Evolutionary conservation across 2,329 filamentous ascomycete genomes (phyloP), one percentile per base, ranked within the genome.

Genomic region (Xylaria sp.): DNA sequence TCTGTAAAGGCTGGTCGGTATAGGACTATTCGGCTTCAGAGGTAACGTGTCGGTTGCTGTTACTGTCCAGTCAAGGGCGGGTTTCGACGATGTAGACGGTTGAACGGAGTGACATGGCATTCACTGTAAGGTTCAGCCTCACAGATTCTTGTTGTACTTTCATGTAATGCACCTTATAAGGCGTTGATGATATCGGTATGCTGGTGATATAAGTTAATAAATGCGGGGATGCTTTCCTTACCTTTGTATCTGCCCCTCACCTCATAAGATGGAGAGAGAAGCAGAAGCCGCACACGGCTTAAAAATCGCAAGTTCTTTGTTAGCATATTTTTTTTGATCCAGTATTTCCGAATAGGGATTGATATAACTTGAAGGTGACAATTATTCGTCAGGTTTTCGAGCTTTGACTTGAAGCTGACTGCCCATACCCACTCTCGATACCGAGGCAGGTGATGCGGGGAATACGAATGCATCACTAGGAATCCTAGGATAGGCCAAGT

Each of bases 371-470:
- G 13, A 48, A 53, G 28, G 26, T 17, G 15, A 31, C 6, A 51
- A 31, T 28, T 51, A 31, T 17, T 31, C 7, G 26, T 51, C 28
- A 13, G n/a, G 23, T 51, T 49, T 51, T 11, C 48, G 48, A 31
- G 15, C 6, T 51, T 26, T 48, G 48, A 33, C n/a, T 48, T 23
- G 10, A 46, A 11, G 53, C 53, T 6, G 33, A 51, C 7, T 42
- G n/a, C 40, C 49, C 46, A 44, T 58, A 59, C 38, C 59, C 36
- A 44, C 54, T 31, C 5, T 28, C 40, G 20, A 36, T 33, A 49
- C 64, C 58, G 51, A 40, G n/a, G 58, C 54, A 23, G n/a, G 5
- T 38, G 40, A 15, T 59, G 67, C 59, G 59, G 67, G 67, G 66
- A 46, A 53, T 11, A 53, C 23, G 36, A 51, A 60, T 63, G 59